phyloP scores from a whole-genome alignment of 352 stramenopile species.

The Pilasporangium apinafurcum region DNA sequence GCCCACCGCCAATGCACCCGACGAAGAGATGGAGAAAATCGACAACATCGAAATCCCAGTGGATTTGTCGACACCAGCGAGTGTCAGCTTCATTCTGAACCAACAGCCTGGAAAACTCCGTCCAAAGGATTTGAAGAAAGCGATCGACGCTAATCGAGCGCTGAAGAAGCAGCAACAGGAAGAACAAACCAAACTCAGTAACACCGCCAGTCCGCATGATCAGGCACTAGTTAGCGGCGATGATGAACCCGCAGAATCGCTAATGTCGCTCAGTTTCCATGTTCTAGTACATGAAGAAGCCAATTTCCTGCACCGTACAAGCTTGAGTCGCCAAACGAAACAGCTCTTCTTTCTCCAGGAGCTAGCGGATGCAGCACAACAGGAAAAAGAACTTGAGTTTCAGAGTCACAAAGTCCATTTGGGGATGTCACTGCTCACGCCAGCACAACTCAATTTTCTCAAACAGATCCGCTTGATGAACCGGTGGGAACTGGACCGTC shows the following conservation, averaged over 20 bases:
- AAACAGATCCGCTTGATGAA: conserved; percentile 40
- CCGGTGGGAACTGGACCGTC: conserved; percentile 8
- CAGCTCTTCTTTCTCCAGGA: conserved; percentile 86
- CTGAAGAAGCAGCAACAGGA: conserved; percentile 59
- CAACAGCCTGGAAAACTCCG: conserved; percentile 87
- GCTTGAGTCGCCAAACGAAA: conserved; percentile 49
- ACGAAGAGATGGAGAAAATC: conserved; percentile 21
- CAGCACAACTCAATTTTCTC: conserved; percentile 38
- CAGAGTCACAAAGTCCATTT: conserved; percentile 70
- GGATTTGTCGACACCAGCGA: conserved; percentile 44
- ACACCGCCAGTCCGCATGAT: conserved; percentile 1
- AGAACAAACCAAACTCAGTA: conserved; percentile 42
- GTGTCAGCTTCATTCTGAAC: conserved; percentile 84
- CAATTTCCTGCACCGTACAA: conserved; percentile 23
- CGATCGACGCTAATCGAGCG: conserved; percentile 72
- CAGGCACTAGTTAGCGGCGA: conserved; percentile 4
- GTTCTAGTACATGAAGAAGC: conserved; percentile 51
- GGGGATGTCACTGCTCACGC: conserved; percentile 48
- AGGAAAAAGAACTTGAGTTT: conserved; percentile 83
- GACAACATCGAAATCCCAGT: conserved; percentile 62
- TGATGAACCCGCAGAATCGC: conserved; percentile 1
- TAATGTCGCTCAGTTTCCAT: conserved; percentile 33
- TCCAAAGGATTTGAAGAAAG: conserved; percentile 86
- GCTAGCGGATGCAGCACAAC: conserved; percentile 54
- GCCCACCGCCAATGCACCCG: neutral